Conservation (phyloP, 139 green algal genomes). For the Chlamydomonas incerta region DNA sequence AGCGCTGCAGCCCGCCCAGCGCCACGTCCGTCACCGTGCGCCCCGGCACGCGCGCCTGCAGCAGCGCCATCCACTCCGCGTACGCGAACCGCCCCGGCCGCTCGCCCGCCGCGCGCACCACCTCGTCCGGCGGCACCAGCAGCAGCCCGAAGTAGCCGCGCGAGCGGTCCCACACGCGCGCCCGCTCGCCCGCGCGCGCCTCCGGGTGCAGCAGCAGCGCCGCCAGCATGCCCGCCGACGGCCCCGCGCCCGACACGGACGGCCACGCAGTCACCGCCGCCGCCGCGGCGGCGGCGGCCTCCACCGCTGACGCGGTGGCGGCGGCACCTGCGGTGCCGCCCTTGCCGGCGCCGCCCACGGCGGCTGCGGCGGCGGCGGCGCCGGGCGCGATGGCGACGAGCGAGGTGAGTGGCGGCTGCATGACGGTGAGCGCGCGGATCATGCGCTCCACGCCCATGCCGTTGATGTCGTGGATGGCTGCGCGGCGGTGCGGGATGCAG, state of each 20-base stretch:
- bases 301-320: background rate
- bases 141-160: constrained; percentile 66
- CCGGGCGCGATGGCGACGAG: constrained; percentile 25
- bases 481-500: background rate
- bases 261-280: background rate
- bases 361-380: background rate
- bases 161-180: constrained; percentile 10
- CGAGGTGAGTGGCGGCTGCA: constrained; percentile 64
- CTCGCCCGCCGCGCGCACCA: constrained; percentile 63
- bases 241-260: background rate
- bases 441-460: constrained; percentile 71
- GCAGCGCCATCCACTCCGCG: constrained; percentile 70
- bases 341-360: background rate
- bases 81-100: constrained; percentile 63
- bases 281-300: background rate
- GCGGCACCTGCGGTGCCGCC: background rate
- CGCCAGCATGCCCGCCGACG: background rate
- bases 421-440: constrained; percentile 61
- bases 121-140: constrained; percentile 52
- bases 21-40: constrained; percentile 35
- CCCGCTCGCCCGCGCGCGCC: constrained; percentile 9
- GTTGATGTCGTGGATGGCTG: constrained; percentile 68
- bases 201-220: constrained; percentile 21
- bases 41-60: constrained; percentile 57
- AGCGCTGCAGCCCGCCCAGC: background rate